Evolutionary conservation across 2,329 filamentous ascomycete genomes (phyloP).

Genomic region (Cladophialophora immunda): DNA sequence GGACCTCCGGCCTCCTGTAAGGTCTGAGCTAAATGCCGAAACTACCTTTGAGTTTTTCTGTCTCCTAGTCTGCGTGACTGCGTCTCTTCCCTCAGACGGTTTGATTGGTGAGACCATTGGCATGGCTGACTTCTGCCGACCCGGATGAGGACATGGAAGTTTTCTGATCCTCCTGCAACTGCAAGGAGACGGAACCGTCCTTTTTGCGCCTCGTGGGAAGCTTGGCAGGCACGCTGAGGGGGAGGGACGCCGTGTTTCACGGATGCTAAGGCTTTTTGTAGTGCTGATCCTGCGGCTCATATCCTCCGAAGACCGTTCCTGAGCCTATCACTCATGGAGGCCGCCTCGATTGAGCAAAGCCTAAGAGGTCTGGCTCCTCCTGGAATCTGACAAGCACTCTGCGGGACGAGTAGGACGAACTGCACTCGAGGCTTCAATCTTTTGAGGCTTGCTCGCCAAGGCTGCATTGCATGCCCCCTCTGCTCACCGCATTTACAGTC

Average conservation of each 20-base stretch:
- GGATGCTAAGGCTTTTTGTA: not conserved
- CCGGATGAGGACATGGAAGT: not conserved
- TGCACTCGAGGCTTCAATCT: not conserved
- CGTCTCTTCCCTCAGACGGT: not conserved
- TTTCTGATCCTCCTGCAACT: constrained; percentile 1
- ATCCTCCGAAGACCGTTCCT: no score
- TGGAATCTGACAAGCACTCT: no score
- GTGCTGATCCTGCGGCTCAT: not conserved
- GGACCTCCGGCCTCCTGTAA: no score
- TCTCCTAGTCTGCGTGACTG: not conserved
- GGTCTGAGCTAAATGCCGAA: no score
- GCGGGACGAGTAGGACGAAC: no score
- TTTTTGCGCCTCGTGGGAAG: not conserved
- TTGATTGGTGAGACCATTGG: not conserved
- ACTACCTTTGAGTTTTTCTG: no score
- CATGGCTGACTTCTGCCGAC: not conserved
- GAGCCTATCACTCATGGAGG: no score
- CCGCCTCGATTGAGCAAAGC: no score
- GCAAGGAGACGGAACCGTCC: not conserved
- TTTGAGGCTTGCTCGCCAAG: not conserved
- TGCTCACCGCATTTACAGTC: constrained; percentile 4
- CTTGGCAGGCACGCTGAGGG: not conserved
- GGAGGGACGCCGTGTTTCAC: not conserved
- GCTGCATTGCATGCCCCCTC: not conserved
- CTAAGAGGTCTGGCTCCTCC: no score